Evolutionary conservation across 73 alveolate species (phyloP), one percentile per base, ranked within the genome.

Genomic region (Blepharisma stoltei): DNA sequence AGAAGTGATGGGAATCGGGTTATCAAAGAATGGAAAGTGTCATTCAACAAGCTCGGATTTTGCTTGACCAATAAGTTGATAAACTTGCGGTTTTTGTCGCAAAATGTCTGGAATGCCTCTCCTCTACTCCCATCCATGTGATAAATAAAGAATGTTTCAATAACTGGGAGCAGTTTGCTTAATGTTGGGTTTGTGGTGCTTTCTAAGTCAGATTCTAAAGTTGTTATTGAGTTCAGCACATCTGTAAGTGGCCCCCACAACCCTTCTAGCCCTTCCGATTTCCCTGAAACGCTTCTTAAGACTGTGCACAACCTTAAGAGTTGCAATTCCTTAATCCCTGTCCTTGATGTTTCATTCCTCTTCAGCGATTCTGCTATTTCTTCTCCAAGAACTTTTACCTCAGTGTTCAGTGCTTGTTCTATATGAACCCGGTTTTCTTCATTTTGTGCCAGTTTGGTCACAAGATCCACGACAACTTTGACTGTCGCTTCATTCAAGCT

Each of bases 1-100:
- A 86, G 54, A 20, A 86, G 71, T 45, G 81, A 54, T 6, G 90
- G 81, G 14, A 86, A 78, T 73, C 81, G 76, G 43, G 81, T 76
- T 7, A 86, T 53, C 69, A 60, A 14, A 9, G 41, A 60, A 60
- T 37, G 37, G 52, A 86, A 71, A 77, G 84, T 85, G 69, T 86
- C 86, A 66, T 87, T 80, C 49, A 86, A 76, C 86, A 76, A 81
- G 54, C 81, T 81, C 47, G 93, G 93, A 69, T 86, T 81, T 76
- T 73, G 93, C 9, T 85, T 70, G 14, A 86, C 78, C 44, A 86
- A 77, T 18, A 75, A 67, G 68, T 86, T 86, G 0, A 86, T 86
- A 14, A 81, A 50, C 79, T 86, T 86, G 78, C 77, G 75, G 46
- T 86, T 86, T 60, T 86, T 86, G 67, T 86, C 93, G 45, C 90